Percentiles rank a stretch among this genome's conserved stretches.
Conservation (phyloP, 2,329 filamentous ascomycete species). For the Neoascochyta sp. region DNA sequence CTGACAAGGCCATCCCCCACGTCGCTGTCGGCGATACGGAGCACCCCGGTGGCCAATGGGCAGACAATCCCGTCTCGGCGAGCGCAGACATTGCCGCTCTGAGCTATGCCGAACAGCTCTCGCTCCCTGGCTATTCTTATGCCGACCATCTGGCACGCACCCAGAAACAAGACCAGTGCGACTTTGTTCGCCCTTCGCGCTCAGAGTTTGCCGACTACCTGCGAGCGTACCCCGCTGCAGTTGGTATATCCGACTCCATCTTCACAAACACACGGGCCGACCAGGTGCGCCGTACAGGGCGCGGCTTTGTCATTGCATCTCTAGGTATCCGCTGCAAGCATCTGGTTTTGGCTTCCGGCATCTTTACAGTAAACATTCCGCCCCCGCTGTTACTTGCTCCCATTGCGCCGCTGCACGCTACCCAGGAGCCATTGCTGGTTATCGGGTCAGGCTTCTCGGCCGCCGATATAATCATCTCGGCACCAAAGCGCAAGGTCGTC, state of each 20-base stretch:
- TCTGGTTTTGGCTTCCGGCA: slow-evolving; percentile 57
- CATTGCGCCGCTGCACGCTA: slow-evolving; percentile 32
- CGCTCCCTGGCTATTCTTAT: slow-evolving; percentile 57
- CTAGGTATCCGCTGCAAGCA: slow-evolving; percentile 54
- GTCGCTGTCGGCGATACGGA: slow-evolving; percentile 52
- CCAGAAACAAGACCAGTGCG: slow-evolving; percentile 40
- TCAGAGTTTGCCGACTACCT: slow-evolving; percentile 55
- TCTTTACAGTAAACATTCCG: slow-evolving; percentile 54
- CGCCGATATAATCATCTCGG: slow-evolving; percentile 58
- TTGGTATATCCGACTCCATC: slow-evolving; percentile 50
- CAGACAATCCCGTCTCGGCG: slow-evolving; percentile 50
- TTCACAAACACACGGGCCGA: slow-evolving; percentile 43
- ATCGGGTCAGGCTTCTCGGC: slow-evolving; percentile 61
- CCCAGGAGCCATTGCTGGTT: slow-evolving; percentile 48
- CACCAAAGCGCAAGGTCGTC: slow-evolving; percentile 51
- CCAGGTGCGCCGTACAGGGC: slow-evolving; percentile 43
- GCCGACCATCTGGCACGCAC: slow-evolving; percentile 48
- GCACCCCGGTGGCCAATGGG: slow-evolving; percentile 58
- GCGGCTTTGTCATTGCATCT: slow-evolving; percentile 51
- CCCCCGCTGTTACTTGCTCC: slow-evolving; percentile 50
- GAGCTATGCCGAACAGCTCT: slow-evolving; percentile 61
- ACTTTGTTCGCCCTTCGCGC: slow-evolving; percentile 55
- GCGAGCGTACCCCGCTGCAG: slow-evolving; percentile 51
- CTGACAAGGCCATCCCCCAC: slow-evolving; percentile 51
- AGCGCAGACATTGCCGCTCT: slow-evolving; percentile 57